Evolutionary conservation across 768 basidiomycete genomes (phyloP), one percentile per base, ranked within the genome.

Genomic region (Termitomyces sp.): DNA sequence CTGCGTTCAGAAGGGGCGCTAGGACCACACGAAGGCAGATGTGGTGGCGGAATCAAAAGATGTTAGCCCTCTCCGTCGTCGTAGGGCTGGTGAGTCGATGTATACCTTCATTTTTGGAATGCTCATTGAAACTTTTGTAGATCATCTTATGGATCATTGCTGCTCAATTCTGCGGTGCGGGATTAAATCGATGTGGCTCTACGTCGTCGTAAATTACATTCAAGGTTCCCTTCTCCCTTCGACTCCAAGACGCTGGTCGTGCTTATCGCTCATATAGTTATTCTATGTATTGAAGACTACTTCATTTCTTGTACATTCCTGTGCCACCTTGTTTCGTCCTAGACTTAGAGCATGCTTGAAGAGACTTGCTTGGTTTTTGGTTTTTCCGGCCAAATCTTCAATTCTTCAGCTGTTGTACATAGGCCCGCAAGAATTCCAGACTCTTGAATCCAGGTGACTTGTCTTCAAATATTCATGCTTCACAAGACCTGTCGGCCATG

Each of bases 1-100:
- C 91, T 3, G 93, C 93, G 7, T 99, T 99, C 76, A 76, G 93
- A 48, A 77, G 95, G 53, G 95, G 95, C 6, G 95, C 95, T 16
- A 78, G 93, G 45, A 86, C 79, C n/a, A 87, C 88, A 22, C 76
- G 93, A 42, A 78, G 91, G 58, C 84, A 92, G 70, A 92, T 93
- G 89, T 93, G 91, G 88, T 94, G 92, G 92, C 85, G 83, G 74
- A 93, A 89, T 63, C 84, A 74, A 66, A 89, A 87, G 73, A 78
- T 87, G 27, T 59, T 89, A 63, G 82, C 79, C 7, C 73, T 98
- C 31, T 82, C 82, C 56, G 75, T 87, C 20, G 68, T 93, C 33
- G 89, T 95, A n/a, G 86, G 70, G 16, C 63, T 93, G 69, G 87
- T 89, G 66, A 69, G 84, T 77, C 34, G 42, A 18, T 15, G 16